These are phyloP conservation scores for Prunus persica DNA, from an alignment of 306 rosid species.

Conservation along the genomic window DNA sequence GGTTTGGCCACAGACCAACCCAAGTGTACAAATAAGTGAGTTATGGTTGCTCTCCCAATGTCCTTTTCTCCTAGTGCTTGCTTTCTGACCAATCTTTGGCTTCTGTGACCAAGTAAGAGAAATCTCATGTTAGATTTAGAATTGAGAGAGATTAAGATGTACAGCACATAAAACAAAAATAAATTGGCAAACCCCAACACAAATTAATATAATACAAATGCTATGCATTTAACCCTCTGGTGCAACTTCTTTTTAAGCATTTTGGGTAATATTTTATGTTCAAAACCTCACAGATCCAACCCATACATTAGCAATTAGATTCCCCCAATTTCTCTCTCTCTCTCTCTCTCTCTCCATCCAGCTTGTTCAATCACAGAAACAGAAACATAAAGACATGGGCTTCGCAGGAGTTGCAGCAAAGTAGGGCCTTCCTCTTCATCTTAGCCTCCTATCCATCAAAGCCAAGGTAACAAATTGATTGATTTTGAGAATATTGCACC, in stretches of 20 bases:
- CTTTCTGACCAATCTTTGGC: constrained; percentile 32
- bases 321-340: constrained; percentile 20
- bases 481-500: constrained; percentile 2
- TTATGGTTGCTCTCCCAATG: constrained; percentile 19
- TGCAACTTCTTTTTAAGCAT: constrained; percentile 24
- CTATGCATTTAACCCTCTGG: constrained; percentile 6
- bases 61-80: constrained; percentile 22
- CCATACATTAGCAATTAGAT: constrained; percentile 34
- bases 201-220: constrained; percentile 10
- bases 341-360: not conserved
- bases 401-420: constrained; percentile 11
- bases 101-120: constrained; percentile 24
- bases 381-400: not conserved
- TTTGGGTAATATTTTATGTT: constrained; percentile 27
- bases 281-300: constrained; percentile 52
- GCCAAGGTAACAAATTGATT: constrained; percentile 5
- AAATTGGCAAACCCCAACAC: constrained; percentile 24
- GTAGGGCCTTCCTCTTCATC: constrained; percentile 7
- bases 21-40: constrained; percentile 5
- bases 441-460: not conserved
- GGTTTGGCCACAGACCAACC: not conserved
- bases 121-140: constrained; percentile 12
- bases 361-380: constrained; percentile 12
- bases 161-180: constrained; percentile 54
- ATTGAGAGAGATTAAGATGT: constrained; percentile 14